Evolutionary conservation across 176 grass and related monocot species (phyloP).

Genomic region (Eleusine indica): DNA sequence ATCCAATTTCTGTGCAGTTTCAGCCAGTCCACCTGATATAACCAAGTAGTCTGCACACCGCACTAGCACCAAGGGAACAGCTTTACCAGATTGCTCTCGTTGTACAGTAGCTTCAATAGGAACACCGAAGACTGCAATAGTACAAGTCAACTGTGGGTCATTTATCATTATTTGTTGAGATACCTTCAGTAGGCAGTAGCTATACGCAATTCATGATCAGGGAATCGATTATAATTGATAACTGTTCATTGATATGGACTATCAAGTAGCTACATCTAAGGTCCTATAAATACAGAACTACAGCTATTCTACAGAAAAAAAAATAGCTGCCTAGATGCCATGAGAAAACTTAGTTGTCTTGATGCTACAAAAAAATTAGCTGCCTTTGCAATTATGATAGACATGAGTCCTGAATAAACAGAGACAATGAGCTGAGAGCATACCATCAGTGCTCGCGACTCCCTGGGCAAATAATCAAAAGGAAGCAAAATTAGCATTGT

Average conservation of each 20-base stretch:
- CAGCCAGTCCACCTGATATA: constrained; percentile 70
- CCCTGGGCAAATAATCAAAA: constrained; percentile 81
- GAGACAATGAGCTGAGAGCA: constrained; percentile 46
- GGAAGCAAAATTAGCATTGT: constrained; percentile 40
- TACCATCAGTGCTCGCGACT: constrained; percentile 90
- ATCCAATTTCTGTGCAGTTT: constrained; percentile 19
- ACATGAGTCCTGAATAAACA: constrained; percentile 16
- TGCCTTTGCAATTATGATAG: constrained; percentile 8
- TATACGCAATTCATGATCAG: constrained; percentile 26
- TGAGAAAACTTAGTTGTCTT: too few species aligned
- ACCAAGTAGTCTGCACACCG: constrained; percentile 89
- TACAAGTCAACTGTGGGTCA: constrained; percentile 18
- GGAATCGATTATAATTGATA: background rate
- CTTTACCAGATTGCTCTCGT: constrained; percentile 67
- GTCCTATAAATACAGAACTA: constrained; percentile 19
- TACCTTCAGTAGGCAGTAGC: background rate
- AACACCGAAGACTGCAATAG: constrained; percentile 82
- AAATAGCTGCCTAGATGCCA: background rate
- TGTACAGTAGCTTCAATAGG: constrained; percentile 81
- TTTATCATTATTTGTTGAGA: background rate
- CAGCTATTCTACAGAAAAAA: constrained; percentile 10
- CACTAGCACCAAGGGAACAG: constrained; percentile 81
- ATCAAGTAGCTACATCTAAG: constrained; percentile 22
- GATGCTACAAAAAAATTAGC: background rate
- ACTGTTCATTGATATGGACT: background rate